Base-by-base conservation (phyloP, 495 filamentous ascomycete genomes). In the Neurospora cerealis region DNA sequence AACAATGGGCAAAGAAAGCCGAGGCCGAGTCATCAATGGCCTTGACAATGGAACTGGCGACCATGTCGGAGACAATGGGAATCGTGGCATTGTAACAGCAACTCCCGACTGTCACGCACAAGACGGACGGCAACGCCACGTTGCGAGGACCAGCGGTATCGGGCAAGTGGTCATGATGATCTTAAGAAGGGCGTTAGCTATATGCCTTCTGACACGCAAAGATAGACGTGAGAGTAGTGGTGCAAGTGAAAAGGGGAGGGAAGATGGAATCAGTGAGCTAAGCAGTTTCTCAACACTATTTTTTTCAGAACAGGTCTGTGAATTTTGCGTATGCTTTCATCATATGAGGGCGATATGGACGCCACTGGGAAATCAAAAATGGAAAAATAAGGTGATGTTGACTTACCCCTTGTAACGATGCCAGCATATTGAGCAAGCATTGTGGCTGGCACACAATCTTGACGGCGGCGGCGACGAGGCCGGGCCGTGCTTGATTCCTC, bases 261-360 rank as follows among this genome's bases (percentile, higher is more conserved):
- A 38, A 69, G 13, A 40, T 70, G 72, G 69, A 66, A 79, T 84
- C 81, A 85, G 82, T 72, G 79, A 77, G 83, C 77, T 72, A 79
- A 83, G 84, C 84, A 79, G 81, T 79, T 76, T 83, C 80, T 87
- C 86, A 81, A 85, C 86, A 87, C 75, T 74, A 62, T 66, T 17
- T 66, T 17, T 37, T 86, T 88, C 85, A 86, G 86, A 88, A 87
- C 86, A 88, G 86, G 86, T 87, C 86, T 88, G 86, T 87, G 83
- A 86, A 76, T 71, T 66, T 74, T 83, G 82, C 81, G 81, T 83
- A 76, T 70, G 73, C 24, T 83, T 81, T 87, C 84, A 87, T 87
- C 85, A 87, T 80, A 48, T 76, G 70, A 72, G 62, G 42, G 69
- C 69, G 54, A 32, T 1, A 28, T 13, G 9, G 46, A 28, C 11